Base-by-base conservation (phyloP, 2,329 filamentous ascomycete genomes). In the Lasiodiplodia theobromae region DNA sequence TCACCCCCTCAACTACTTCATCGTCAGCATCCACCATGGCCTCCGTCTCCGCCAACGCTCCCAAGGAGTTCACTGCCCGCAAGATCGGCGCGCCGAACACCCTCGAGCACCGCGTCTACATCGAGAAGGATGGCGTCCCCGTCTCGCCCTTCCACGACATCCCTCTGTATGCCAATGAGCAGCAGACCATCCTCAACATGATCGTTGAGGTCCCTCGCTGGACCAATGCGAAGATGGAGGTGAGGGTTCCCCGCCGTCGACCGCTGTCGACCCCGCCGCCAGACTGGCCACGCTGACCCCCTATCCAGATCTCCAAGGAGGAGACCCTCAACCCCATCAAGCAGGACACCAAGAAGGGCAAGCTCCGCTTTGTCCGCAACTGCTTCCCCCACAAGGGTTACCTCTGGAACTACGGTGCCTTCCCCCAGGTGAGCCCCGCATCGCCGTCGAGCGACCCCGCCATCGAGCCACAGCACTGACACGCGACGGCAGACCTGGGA, bases 321-420 rank as follows among this genome's bases (percentile, higher is more conserved):
- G 96, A 99, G 84, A 88, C 92, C 79, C 91, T 98, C 82, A 98
- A 97, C 88, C 95, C 95, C 81, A 97, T 97, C 87, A 97, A 97
- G 91, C 96, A 99, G 87, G 96, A 99, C 83, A 89, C 90, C 83
- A 98, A 99, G 92, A 98, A 99, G 89, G 96, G 95, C 89, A 98
- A 97, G 89, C 94, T 98, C 78, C 93, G 96, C 80, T 99, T 91
- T 82, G 96, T 99, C 82, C 94, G 96, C 86, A 99, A 99, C 91
- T 99, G 96, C 91, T 99, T 99, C 89, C 96, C 96, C 77, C 96
- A 99, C 92, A 98, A 99, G 90, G 96, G 96, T 75, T 99, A 99
- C 85, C 93, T 99, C 77, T 99, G 96, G 96, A 99, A 99, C 90
- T 99, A 99, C 86, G 96, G 96, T 86, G 94, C 94, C 83, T 98